Conservation (phyloP, 176 grass and related monocot genomes). For the Bothriochloa decipiens region DNA sequence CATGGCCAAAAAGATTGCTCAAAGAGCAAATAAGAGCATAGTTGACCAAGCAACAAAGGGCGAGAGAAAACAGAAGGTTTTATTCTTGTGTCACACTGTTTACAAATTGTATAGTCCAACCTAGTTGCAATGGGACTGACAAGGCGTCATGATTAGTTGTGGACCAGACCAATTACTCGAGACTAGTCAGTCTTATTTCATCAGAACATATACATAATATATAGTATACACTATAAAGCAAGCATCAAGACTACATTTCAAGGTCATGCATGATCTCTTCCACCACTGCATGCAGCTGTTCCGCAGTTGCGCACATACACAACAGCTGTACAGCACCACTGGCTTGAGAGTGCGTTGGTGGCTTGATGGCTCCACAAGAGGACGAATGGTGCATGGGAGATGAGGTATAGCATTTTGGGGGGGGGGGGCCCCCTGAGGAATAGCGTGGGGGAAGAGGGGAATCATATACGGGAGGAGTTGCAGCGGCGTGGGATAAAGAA, state of each 20-base stretch:
- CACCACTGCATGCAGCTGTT: background rate
- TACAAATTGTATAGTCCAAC: background rate
- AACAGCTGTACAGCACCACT: background rate
- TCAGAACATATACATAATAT: background rate
- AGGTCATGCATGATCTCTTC: background rate
- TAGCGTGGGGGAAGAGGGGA: background rate
- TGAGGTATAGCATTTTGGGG: background rate
- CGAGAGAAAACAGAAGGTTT: slow-evolving; percentile 95
- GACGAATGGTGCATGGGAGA: background rate
- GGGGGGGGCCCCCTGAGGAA: no score
- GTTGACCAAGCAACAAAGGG: slow-evolving; percentile 80
- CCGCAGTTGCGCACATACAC: background rate
- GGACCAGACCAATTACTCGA: background rate
- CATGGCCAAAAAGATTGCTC: slow-evolving; percentile 90
- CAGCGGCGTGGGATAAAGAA: background rate
- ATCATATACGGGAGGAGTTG: background rate
- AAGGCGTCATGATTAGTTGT: background rate
- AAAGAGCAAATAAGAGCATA: slow-evolving; percentile 77
- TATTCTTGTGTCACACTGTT: background rate
- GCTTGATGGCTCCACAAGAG: background rate
- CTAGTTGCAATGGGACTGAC: background rate
- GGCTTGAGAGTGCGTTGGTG: background rate
- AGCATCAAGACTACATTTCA: background rate
- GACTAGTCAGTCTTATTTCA: background rate
- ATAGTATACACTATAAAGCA: background rate